These are phyloP conservation scores for Beauveria medogensis DNA, from an alignment of 2,329 filamentous ascomycete genomes.

Conservation along the genomic window DNA sequence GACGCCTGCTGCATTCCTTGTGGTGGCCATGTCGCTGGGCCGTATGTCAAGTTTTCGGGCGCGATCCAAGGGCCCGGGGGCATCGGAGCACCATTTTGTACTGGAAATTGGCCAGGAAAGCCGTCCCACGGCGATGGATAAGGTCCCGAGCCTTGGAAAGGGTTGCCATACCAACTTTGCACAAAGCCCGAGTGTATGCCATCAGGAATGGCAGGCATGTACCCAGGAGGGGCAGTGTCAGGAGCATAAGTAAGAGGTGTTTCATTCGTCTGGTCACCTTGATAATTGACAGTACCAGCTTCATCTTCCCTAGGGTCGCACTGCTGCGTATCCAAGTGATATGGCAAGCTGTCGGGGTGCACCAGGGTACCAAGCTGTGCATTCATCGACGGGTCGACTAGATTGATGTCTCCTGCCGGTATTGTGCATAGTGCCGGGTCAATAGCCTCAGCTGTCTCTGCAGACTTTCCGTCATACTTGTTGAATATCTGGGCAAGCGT, in stretches of 20 bases:
- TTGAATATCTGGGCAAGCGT: conserved; percentile 82
- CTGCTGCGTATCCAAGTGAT: not conserved
- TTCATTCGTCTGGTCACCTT: not conserved
- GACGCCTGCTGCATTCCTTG: not conserved
- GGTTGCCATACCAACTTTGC: conserved; percentile 5
- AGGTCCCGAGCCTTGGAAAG: not conserved
- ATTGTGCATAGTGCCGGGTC: not conserved
- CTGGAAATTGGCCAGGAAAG: not conserved
- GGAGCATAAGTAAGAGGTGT: not conserved
- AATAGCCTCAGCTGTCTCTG: not conserved
- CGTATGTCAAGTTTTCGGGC: not conserved
- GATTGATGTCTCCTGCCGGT: not conserved
- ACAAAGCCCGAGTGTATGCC: not conserved
- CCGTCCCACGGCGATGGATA: not conserved
- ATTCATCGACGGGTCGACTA: not conserved
- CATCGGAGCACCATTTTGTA: not conserved
- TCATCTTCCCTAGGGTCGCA: not conserved
- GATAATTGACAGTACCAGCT: not conserved
- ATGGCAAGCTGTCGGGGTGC: not conserved
- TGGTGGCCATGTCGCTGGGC: not conserved
- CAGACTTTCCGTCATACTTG: conserved; percentile 66
- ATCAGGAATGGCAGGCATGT: not conserved
- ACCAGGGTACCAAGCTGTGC: not conserved
- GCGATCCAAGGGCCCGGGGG: not conserved
- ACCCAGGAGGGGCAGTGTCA: not conserved